Base-by-base conservation (phyloP, 306 rosid species). In the Medicago arabica region DNA sequence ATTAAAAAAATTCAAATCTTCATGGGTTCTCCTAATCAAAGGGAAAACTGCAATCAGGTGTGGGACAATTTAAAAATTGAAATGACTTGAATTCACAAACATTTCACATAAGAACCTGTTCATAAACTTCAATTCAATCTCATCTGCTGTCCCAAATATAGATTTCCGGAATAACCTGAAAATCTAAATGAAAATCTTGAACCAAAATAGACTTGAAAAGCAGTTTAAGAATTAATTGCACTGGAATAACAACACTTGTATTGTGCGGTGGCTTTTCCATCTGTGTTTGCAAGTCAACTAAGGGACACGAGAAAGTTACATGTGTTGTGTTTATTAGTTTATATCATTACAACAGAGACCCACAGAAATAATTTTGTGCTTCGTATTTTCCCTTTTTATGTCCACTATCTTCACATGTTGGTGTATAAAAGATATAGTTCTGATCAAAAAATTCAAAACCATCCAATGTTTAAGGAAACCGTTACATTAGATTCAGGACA, bases 71-170 rank as follows among this genome's bases (percentile, higher is more conserved):
- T 66, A 53, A 72, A 54, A 43, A 70, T 47, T 15, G 60, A 18
- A 69, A 76, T 55, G 51, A 49, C 28, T 69, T 55, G 46, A 72
- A 81, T 61, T 36, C 43, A 36, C 65, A 36, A n/a, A 81, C 65
- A 59, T 39, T 69, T 61, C 76, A 50, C 19, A 75, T 51, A 66
- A 83, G 69, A 84, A 96, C 99, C 97, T 96, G 92, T 96, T 81
- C 98, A 96, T 81, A 83, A 96, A 96, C 86, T 88, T 96, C 89
- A 96, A 75, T 79, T 96, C 99, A 81, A 92, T 80, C 89, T 89
- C 98, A 46, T 96, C 99, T 55, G 99, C 99, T 0, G 76, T 91
- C 75, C 98, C 99, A 83, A 92, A 96, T 84, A 96, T 90, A 61
- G 81, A 89, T 82, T 90, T 96, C 41, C 97, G 98, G 75, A 96